Evolutionary conservation across 257 asterid genomes (phyloP).

Genomic region (Oldenlandia corymbosa): DNA sequence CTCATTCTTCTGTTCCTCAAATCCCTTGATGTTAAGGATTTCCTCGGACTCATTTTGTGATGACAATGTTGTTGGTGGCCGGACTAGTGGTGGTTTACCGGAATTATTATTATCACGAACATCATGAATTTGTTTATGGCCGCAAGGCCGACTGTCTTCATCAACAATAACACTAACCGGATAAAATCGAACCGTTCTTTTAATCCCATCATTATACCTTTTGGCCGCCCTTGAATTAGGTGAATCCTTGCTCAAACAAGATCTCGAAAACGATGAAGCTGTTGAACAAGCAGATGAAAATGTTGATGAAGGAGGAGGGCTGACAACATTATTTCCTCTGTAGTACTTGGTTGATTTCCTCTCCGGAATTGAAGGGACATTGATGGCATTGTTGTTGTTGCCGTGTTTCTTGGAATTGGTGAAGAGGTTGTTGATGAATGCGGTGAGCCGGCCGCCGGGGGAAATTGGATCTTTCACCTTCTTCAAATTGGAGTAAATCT

Average conservation of each 20-base stretch:
- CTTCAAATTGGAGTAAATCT: slow-evolving; percentile 61
- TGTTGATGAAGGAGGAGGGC: no score
- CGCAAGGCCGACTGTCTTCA: slow-evolving; percentile 52
- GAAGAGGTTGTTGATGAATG: slow-evolving; percentile 54
- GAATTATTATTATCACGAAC: slow-evolving; percentile 20
- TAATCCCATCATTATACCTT: slow-evolving; percentile 24
- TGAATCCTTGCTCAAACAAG: slow-evolving; percentile 60
- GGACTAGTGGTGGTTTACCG: slow-evolving; percentile 22
- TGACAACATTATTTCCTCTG: no score
- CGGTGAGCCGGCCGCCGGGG: slow-evolving; percentile 63
- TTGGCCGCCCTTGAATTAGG: slow-evolving; percentile 46
- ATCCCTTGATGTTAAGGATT: slow-evolving; percentile 12
- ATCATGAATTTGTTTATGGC: slow-evolving; percentile 31
- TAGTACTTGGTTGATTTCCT: slow-evolving; percentile 14
- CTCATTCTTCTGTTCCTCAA: slow-evolving; percentile 10
- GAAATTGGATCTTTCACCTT: slow-evolving; percentile 75
- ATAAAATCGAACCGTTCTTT: slow-evolving; percentile 59
- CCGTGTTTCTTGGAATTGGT: slow-evolving; percentile 39
- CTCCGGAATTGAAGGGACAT: background rate
- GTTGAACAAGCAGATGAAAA: slow-evolving; percentile 44
- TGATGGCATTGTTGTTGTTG: no score
- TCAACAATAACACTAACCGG: slow-evolving; percentile 64
- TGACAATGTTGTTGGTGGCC: slow-evolving; percentile 10
- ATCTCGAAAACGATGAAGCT: slow-evolving; percentile 57
- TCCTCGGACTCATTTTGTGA: slow-evolving; percentile 19